Conservation (phyloP, 305 asterid species). For the Euphrasia arctica region DNA sequence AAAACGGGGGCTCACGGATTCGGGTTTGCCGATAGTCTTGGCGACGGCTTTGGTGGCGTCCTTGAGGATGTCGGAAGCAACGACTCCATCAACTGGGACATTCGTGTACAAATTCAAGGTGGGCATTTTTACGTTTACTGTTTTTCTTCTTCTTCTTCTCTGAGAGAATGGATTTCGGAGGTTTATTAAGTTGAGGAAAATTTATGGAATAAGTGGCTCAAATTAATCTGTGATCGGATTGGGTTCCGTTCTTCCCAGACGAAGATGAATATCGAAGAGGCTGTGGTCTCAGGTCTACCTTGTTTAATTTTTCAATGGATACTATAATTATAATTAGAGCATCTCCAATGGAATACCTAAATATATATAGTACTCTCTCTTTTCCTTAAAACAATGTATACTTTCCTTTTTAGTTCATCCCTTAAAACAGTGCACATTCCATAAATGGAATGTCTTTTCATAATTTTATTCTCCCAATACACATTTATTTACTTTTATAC, state of each 20-base stretch:
- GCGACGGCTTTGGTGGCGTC: conserved; percentile 98
- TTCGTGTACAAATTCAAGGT: conserved; percentile 80
- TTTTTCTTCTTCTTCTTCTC: neutral
- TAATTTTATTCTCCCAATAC: too few species aligned
- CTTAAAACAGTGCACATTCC: too few species aligned
- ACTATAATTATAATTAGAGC: too few species aligned
- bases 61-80: conserved; percentile 87
- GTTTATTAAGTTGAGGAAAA: neutral
- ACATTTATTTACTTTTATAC: too few species aligned
- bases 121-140: conserved; percentile 47
- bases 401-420: too few species aligned
- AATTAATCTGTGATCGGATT: neutral
- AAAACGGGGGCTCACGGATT: conserved; percentile 48
- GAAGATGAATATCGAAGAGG: neutral
- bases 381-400: too few species aligned
- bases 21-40: conserved; percentile 86
- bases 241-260: neutral
- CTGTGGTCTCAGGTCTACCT: too few species aligned
- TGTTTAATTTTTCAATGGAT: too few species aligned
- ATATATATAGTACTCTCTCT: too few species aligned
- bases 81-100: conserved; percentile 85
- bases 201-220: conserved; percentile 18
- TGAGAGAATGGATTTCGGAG: neutral
- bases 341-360: too few species aligned
- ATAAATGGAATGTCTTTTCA: too few species aligned